Evolutionary conservation across 2,329 filamentous ascomycete genomes (phyloP), one percentile per base, ranked within the genome.

Genomic region (Nannizziopsis arthrosporioides): DNA sequence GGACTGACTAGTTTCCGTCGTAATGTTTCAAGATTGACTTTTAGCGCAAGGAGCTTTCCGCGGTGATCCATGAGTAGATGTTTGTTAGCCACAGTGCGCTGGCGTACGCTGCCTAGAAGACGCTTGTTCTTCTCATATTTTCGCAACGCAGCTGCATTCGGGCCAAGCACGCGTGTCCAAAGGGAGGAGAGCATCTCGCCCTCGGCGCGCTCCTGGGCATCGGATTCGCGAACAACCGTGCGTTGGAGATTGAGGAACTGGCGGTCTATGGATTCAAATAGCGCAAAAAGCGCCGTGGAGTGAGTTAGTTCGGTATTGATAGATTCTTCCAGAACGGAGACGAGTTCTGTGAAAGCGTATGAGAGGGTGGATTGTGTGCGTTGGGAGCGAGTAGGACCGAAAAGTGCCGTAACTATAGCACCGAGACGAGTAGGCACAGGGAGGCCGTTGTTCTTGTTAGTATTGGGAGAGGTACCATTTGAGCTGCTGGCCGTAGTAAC

Each of bases 91-190:
- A 94, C 80, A 1, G 89, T 94, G 58, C 84, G 84, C 50, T 83
- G 78, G 53, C 88, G 81, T 49, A 96, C 83, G 55, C 82, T 83
- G 43, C 75, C 77, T 18, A 96, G 77, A 0, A 95, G 73, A 43
- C 80, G 75, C 53, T 83, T 82, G 71, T 96, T 96, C 68, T 85
- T 86, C 64, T 94, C 87, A 66, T 88, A 95, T 65, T 95, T 95
- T 61, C 80, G 78, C n/a, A 94, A 74, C 55, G 82, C 76, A 39
- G 74, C 74, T 6, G 84, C 80, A 59, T 85, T 83, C 35, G 83
- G 74, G 1, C 88, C 89, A 1, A 95, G 78, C 17, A 94, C 79
- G 41, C 82, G 81, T 1, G 85, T 84, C 90, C 90, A 96, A 7
- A 95, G 76, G 2, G 81, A 83, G 1, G 82, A 82, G 38, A 95